Evolutionary conservation across 768 basidiomycete genomes (phyloP), one percentile per base, ranked within the genome.

Genomic region (Lactarius pseudohatsudake): DNA sequence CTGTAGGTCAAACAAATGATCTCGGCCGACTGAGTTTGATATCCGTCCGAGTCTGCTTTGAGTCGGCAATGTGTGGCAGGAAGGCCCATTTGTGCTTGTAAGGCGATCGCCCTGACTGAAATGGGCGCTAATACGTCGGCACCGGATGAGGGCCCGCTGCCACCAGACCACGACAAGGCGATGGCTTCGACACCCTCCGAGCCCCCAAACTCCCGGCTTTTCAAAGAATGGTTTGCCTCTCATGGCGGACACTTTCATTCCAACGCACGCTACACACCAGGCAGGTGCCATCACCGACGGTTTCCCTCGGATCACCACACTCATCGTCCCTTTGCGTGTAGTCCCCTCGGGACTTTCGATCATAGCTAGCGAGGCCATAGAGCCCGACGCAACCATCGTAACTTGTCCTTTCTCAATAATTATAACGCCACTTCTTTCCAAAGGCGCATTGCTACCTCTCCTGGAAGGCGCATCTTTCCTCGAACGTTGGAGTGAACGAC

Each of bases 371-470:
- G 74, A 80, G 40, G 75, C 76, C n/a, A 70, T 91, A 53, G 76
- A 79, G 28, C 72, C 76, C 7, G 85, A 91, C 70, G 76, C 81
- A 10, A 80, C 77, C 15, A 79, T 91, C 59, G 86, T 89, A 20
- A 82, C 85, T 0, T 90, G 88, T 69, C 91, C 92, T 0, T 85
- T 91, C 70, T 75, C 79, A 2, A 79, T 92, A 22, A 81, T 83
- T 36, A n/a, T 93, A 67, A 90, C 90, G 0, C 80, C 81, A n/a
- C 75, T 81, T 36, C 50, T 79, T 0, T 80, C 88, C 2, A 73
- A 75, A 59, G 66, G 70, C 0, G 84, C 85, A 0, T 71, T 92
- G 30, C 66, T 71, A n/a, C 43, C 70, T 0, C 53, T 87, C 20
- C 71, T 88, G 32, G 73, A 72, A 26, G 64, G 67, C 16, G 72